Evolutionary conservation across 768 basidiomycete genomes (phyloP).

Genomic region (Pleurotus tuber-regium): DNA sequence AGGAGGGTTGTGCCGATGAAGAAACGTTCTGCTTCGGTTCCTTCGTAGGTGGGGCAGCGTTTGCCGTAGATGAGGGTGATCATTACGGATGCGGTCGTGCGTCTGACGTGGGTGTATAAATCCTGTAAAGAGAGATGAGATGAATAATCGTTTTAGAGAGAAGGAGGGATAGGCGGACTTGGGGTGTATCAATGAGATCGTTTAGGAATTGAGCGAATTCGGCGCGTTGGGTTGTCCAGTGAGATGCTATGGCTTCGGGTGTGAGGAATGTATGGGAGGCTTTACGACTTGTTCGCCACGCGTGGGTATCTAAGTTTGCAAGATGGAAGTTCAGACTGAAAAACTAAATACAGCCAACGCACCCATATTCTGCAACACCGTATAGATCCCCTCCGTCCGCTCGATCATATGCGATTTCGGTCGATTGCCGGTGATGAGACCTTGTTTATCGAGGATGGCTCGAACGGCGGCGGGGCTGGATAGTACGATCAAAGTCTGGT

Average conservation of each 20-base stretch:
- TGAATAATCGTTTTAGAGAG: constrained; percentile 10
- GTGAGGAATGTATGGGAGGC: constrained; percentile 18
- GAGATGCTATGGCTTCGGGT: constrained; percentile 14
- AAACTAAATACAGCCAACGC: background rate
- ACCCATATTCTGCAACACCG: constrained; percentile 14
- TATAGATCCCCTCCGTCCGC: constrained; percentile 18
- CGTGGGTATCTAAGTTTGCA: background rate
- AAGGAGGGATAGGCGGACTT: constrained; percentile 16
- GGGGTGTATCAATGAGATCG: constrained; percentile 25
- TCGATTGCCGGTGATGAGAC: constrained; percentile 21
- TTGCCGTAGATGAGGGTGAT: constrained; percentile 14
- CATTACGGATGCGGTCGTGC: constrained; percentile 13
- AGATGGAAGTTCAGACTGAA: background rate
- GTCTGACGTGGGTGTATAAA: constrained; percentile 8
- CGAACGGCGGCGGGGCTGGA: constrained; percentile 18
- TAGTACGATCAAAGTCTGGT: constrained; percentile 22
- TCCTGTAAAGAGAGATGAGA: background rate
- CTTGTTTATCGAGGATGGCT: constrained; percentile 26
- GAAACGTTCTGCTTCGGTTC: constrained; percentile 6
- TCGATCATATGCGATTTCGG: constrained; percentile 20
- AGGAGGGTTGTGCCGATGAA: constrained; percentile 2
- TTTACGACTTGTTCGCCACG: constrained; percentile 15
- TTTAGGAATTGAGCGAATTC: constrained; percentile 27
- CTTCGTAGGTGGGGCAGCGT: constrained; percentile 11
- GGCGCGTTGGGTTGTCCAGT: constrained; percentile 21